A percentile compares a stretch with the other conserved stretches of the same genome.
Conservation (phyloP, 495 filamentous ascomycete genomes). For the Aspergillus nanangensis region DNA sequence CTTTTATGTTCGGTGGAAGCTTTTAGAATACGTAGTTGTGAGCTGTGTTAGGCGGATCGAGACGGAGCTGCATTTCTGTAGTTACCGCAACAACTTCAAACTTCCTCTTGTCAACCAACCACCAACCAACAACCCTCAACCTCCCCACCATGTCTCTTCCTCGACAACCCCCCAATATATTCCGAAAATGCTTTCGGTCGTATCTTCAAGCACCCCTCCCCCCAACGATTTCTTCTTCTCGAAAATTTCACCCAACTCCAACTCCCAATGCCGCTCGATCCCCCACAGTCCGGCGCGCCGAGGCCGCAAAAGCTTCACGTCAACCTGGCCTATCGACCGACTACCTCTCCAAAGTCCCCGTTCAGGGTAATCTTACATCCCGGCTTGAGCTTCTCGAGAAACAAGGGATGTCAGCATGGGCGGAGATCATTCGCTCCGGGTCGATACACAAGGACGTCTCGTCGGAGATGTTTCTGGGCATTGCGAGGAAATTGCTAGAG, state of each 20-base stretch:
- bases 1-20: no score
- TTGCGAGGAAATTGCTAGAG: constrained; percentile 13
- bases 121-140: constrained; percentile 6
- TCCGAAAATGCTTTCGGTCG: neutral
- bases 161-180: neutral
- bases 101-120: no score
- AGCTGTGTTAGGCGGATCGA: neutral
- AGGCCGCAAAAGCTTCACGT: neutral
- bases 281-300: constrained; percentile 1
- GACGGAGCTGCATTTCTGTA: neutral
- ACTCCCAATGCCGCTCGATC: constrained; percentile 4
- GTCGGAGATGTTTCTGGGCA: constrained; percentile 12
- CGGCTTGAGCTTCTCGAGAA: constrained; percentile 1
- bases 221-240: constrained; percentile 8
- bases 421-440: neutral
- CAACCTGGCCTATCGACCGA: neutral
- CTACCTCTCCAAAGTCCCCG: neutral
- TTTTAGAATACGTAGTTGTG: no score
- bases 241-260: constrained; percentile 18
- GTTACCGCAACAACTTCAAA: no score
- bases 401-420: neutral
- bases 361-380: neutral
- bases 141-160: constrained; percentile 7
- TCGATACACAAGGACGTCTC: constrained; percentile 2
- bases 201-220: neutral